phyloP scores from a whole-genome alignment of 2,329 filamentous ascomycete species.

The Arthrinium phaeospermum region DNA sequence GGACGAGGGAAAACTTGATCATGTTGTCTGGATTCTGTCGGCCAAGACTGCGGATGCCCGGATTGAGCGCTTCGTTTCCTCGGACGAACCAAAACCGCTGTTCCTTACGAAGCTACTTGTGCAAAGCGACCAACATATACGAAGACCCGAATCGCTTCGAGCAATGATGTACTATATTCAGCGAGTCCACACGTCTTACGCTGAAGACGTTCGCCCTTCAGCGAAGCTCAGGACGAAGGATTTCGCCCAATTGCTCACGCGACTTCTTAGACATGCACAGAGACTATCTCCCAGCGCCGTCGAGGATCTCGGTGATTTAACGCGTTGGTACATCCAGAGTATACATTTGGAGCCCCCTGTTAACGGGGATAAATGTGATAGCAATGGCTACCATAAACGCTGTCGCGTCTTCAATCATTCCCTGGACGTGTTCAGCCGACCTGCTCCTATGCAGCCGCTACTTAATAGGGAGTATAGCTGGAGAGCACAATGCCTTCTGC shows the following conservation, averaged over 20 bases:
- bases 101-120: constrained; percentile 47
- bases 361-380: too few species aligned
- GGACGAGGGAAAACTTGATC: constrained; percentile 40
- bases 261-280: constrained; percentile 33
- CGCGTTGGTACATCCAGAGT: constrained; percentile 37
- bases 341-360: constrained; percentile 28
- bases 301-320: constrained; percentile 37
- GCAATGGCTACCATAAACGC: constrained; percentile 34
- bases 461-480: constrained; percentile 55
- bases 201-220: background rate
- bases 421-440: constrained; percentile 44
- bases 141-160: constrained; percentile 33
- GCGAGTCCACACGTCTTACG: background rate
- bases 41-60: constrained; percentile 42
- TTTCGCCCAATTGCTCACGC: constrained; percentile 20
- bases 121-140: constrained; percentile 41
- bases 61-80: constrained; percentile 43
- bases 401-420: constrained; percentile 49
- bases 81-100: constrained; percentile 42
- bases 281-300: constrained; percentile 37
- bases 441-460: constrained; percentile 41
- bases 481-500: constrained; percentile 61
- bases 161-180: background rate
- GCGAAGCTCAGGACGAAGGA: background rate
- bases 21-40: constrained; percentile 50